Conservation (phyloP, 169 alveolate genomes). For the Plasmodium relictum region DNA sequence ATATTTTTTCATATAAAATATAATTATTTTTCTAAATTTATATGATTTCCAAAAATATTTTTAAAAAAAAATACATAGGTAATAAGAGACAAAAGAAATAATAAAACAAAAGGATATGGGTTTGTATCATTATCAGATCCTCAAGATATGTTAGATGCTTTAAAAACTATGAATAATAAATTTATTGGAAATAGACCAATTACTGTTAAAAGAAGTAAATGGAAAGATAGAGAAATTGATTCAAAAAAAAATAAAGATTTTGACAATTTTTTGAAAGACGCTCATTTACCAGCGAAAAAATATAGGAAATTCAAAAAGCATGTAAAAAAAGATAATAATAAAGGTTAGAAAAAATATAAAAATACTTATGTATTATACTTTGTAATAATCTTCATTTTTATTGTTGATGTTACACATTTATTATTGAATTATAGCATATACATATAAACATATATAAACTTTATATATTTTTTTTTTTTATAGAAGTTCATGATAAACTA, state of each 20-base stretch:
- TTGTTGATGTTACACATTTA: neutral
- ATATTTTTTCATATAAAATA: neutral
- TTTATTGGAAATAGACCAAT: constrained; percentile 97
- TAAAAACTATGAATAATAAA: constrained; percentile 96
- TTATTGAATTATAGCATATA: neutral
- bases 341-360: constrained; percentile 74
- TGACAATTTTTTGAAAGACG: constrained; percentile 79
- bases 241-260: constrained; percentile 86
- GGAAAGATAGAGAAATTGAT: constrained; percentile 94
- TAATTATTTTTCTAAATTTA: neutral
- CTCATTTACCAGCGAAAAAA: constrained; percentile 80
- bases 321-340: constrained; percentile 79
- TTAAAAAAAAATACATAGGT: constrained; percentile 85
- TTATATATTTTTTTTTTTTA: constrained; percentile 3
- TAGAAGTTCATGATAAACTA: constrained; percentile 71
- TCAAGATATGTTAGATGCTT: constrained; percentile 94
- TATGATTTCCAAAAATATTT: constrained; percentile 5
- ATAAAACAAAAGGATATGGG: constrained; percentile 97
- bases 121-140: constrained; percentile 94
- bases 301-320: constrained; percentile 84
- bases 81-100: constrained; percentile 95
- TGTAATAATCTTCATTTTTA: too few species aligned
- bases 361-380: too few species aligned
- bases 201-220: constrained; percentile 92
- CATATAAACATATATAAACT: constrained; percentile 20